Base-by-base conservation (phyloP, 176 grass and related monocot genomes). In the Alloteropsis semialata region DNA sequence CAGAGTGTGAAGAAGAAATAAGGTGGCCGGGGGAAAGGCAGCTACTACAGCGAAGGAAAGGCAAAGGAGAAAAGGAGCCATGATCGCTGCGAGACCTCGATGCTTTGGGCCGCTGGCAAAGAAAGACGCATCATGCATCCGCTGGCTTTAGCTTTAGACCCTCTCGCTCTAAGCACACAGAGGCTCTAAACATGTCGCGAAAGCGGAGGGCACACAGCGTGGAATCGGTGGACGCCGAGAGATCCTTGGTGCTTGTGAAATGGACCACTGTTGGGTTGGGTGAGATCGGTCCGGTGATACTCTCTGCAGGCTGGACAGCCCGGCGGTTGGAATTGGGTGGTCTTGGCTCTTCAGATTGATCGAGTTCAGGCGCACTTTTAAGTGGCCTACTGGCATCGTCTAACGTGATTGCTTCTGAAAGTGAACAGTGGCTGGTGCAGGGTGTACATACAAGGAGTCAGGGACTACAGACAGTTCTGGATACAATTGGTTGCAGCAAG, bases 141-240 rank as follows among this genome's bases (percentile, higher is more conserved):
- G 60, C 0, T n/a, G n/a, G 21, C 82, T 89, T 89, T 89, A 81
- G 82, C 76, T 84, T 68, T 68, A 73, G 76, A 43, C 41, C 12
- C 36, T 5, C 81, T 19, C 41, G 22, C 81, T 19, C 37, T 59
- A 69, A 48, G 64, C 57, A 46, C 27, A 9, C 45, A 38, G 59
- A 22, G 34, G 3, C 46, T 76, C 81, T 5, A 36, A 33, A 32
- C 68, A 67, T 79, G 76, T 84, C 82, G 61, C 82, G 18, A 89
- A 89, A 89, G 82, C 87, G 59, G 80, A 21, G 1, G 55, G 80
- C 86, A 68, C 78, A 50, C 86, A 63, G 65, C 86, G 44, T 83
- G 80, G 51, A 85, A 67, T 10, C 19, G 58, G 61, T 41, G n/a
- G 65, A 49, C 38, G 80, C 32, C 39, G 57, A 0, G 8, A 4